Evolutionary conservation across 129 eudicot genomes (phyloP).

Genomic region (Glebionis coronaria): DNA sequence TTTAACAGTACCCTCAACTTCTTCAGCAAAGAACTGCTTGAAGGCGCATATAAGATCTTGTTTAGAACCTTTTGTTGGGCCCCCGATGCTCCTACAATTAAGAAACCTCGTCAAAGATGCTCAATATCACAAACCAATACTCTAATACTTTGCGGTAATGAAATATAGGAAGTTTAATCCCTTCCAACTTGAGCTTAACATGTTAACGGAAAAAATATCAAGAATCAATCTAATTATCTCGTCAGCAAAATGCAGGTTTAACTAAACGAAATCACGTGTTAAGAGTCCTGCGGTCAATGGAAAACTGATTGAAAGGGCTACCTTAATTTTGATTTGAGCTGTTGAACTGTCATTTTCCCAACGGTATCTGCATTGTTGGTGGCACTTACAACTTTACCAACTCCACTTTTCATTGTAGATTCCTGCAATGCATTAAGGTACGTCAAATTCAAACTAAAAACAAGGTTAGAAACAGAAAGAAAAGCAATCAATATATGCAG

Average conservation of each 20-base stretch:
- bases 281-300: too few relatives aligned
- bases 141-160: too few relatives aligned
- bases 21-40: conserved; percentile 33
- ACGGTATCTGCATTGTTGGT: conserved; percentile 19
- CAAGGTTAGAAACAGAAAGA: too few relatives aligned
- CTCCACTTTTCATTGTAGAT: conserved; percentile 3
- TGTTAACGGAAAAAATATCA: too few relatives aligned
- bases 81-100: conserved; percentile 61
- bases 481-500: too few relatives aligned
- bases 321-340: conserved; percentile 50
- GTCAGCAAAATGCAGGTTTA: too few relatives aligned
- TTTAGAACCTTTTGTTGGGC: conserved; percentile 64
- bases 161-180: too few relatives aligned
- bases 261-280: too few relatives aligned
- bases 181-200: not conserved
- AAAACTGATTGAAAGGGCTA: not conserved
- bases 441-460: too few relatives aligned
- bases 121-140: not conserved
- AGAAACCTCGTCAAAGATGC: conserved; percentile 3
- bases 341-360: conserved; percentile 56
- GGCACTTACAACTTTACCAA: conserved; percentile 21
- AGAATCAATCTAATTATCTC: too few relatives aligned
- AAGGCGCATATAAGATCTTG: conserved; percentile 54
- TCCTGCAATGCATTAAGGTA: conserved; percentile 20
- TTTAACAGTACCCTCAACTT: conserved; percentile 45